Conservation (phyloP, 306 rosid species). For the Vigna reflexopilosa region DNA sequence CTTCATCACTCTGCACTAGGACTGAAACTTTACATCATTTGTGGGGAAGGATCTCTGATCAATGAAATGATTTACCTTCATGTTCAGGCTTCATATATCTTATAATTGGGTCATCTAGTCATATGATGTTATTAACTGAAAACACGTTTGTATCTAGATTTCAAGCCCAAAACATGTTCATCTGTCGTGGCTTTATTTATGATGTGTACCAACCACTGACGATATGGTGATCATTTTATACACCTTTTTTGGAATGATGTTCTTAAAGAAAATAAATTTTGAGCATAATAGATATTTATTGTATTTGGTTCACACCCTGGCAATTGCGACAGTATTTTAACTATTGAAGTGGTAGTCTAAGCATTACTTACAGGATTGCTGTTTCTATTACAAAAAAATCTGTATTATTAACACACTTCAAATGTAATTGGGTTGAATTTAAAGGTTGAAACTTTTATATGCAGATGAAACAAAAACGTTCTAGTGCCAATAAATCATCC, state of each 20-base stretch:
- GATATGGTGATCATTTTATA: slow-evolving; percentile 10
- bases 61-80: neutral
- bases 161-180: slow-evolving; percentile 1
- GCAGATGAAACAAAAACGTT: slow-evolving; percentile 72
- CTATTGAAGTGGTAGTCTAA: slow-evolving; percentile 18
- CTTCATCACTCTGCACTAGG: neutral
- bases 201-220: neutral
- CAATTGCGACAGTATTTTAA: neutral
- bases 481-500: slow-evolving; percentile 54
- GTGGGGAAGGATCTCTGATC: neutral
- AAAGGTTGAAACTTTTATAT: slow-evolving; percentile 42
- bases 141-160: slow-evolving; percentile 4
- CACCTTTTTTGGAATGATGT: slow-evolving; percentile 9
- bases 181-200: neutral
- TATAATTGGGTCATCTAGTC: slow-evolving; percentile 12
- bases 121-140: neutral
- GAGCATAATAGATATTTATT: slow-evolving; percentile 11
- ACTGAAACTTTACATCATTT: slow-evolving; percentile 5
- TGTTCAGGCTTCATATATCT: slow-evolving; percentile 8
- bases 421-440: slow-evolving; percentile 35
- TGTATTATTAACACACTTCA: slow-evolving; percentile 26
- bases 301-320: neutral
- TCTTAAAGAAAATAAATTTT: slow-evolving; percentile 22
- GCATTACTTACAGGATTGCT: neutral
- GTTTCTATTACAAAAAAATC: neutral